Percentiles rank a stretch among this genome's conserved stretches.
phyloP scores from a whole-genome alignment of 2,329 filamentous ascomycete genomes.

The Orbilia javanica region DNA sequence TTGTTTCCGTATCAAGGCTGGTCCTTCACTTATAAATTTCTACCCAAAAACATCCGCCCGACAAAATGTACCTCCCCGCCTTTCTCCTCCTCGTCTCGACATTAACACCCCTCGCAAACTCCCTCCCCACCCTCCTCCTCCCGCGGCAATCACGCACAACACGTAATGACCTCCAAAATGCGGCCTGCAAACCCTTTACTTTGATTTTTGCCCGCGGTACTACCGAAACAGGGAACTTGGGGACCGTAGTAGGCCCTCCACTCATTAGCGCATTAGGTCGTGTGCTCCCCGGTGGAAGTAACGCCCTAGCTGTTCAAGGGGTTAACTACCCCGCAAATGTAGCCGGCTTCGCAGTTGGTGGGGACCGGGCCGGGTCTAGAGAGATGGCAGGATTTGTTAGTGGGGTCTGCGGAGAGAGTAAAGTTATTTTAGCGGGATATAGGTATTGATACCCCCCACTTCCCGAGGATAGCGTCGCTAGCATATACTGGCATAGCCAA shows the following conservation, averaged over 20 bases:
- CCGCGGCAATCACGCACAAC: constrained; percentile 7
- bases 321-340: constrained; percentile 62
- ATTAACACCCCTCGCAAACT: background rate
- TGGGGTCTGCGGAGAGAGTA: constrained; percentile 4
- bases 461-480: too few relatives aligned
- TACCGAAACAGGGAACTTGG: constrained; percentile 62
- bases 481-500: too few relatives aligned
- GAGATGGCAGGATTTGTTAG: constrained; percentile 22
- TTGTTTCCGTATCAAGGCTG: background rate
- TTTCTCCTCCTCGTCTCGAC: background rate
- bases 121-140: background rate
- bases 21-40: background rate
- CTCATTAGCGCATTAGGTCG: constrained; percentile 60
- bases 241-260: constrained; percentile 61
- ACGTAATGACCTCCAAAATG: constrained; percentile 37
- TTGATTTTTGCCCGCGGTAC: constrained; percentile 63
- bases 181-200: constrained; percentile 55
- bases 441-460: constrained; percentile 14
- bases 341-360: constrained; percentile 60
- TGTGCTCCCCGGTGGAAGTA: constrained; percentile 47
- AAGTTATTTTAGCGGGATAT: constrained; percentile 36
- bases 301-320: constrained; percentile 62
- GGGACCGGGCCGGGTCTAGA: constrained; percentile 59
- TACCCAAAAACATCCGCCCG: background rate
- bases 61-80: background rate